Conservation (phyloP, 2,329 filamentous ascomycete species). For the Drechslerella stenobrocha region DNA sequence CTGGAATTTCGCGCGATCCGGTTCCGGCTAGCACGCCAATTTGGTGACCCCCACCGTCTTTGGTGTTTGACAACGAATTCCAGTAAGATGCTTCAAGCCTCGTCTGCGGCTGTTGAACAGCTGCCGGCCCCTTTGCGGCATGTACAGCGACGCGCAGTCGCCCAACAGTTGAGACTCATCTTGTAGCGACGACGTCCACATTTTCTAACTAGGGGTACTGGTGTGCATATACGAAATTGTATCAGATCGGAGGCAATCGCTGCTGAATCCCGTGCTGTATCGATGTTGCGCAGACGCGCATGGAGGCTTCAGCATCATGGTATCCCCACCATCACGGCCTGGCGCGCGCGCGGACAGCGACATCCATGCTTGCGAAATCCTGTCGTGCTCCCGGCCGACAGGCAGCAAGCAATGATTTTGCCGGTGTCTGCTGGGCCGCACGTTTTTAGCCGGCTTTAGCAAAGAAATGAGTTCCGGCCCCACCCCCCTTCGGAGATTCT, state of each 20-base stretch:
- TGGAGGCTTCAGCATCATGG: constrained; percentile 46
- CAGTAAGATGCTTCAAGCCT: too few relatives aligned
- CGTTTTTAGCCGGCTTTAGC: constrained; percentile 46
- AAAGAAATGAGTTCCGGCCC: constrained; percentile 21
- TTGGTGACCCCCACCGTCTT: too few relatives aligned
- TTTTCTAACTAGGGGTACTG: too few relatives aligned
- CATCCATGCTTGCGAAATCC: constrained; percentile 39
- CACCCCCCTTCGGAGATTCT: constrained; percentile 21
- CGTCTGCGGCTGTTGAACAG: too few relatives aligned
- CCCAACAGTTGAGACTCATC: too few relatives aligned
- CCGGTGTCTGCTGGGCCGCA: constrained; percentile 16
- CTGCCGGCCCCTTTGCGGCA: too few relatives aligned
- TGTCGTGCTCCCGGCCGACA: constrained; percentile 40
- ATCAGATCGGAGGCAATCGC: constrained; percentile 22
- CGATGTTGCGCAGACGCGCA: constrained; percentile 45
- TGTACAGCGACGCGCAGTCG: too few relatives aligned
- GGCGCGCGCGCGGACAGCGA: constrained; percentile 32
- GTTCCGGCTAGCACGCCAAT: too few relatives aligned
- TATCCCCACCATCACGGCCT: constrained; percentile 27
- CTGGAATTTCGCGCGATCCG: too few relatives aligned
- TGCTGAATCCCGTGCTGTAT: constrained; percentile 9
- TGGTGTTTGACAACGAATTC: too few relatives aligned
- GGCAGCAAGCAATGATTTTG: constrained; percentile 29
- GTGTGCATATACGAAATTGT: not conserved
- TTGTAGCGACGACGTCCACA: too few relatives aligned